Conservation (phyloP, 2,329 filamentous ascomycete species). For the Colletotrichum cordylinicola region DNA sequence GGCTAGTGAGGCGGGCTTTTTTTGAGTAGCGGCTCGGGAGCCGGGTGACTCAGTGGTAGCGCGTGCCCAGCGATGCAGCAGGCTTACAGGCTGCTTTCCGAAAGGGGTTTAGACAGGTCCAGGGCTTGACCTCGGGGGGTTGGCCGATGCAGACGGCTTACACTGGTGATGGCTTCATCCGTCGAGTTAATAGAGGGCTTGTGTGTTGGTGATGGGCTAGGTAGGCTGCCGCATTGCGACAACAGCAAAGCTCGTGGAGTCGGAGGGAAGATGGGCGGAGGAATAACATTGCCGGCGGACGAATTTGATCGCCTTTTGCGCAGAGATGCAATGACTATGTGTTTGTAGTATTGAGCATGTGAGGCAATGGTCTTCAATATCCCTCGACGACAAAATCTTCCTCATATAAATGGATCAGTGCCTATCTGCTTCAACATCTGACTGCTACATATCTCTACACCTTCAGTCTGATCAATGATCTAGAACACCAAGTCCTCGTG, state of each 20-base stretch:
- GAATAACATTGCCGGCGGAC: not conserved
- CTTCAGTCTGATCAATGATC: not conserved
- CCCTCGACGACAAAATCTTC: not conserved
- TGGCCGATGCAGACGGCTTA: conserved; percentile 1
- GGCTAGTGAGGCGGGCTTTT: not conserved
- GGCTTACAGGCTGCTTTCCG: not conserved
- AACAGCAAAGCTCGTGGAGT: not conserved
- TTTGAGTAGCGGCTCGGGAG: not conserved
- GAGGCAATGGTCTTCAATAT: not conserved
- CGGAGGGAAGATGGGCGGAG: not conserved
- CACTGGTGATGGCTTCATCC: conserved; percentile 11
- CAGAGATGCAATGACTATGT: not conserved
- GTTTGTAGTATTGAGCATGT: not conserved
- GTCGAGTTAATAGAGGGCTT: not conserved
- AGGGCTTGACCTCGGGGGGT: not conserved
- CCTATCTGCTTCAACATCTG: not conserved
- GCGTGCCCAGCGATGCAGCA: not conserved
- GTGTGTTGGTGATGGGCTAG: not conserved
- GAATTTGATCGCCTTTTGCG: not conserved
- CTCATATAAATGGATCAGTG: not conserved
- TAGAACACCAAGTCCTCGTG: not conserved
- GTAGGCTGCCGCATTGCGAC: not conserved
- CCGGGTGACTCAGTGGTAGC: not conserved
- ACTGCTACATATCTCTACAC: not conserved
- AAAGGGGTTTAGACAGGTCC: not conserved